Base-by-base conservation (phyloP, 495 filamentous ascomycete genomes). In the Podospora pseudopauciseta region DNA sequence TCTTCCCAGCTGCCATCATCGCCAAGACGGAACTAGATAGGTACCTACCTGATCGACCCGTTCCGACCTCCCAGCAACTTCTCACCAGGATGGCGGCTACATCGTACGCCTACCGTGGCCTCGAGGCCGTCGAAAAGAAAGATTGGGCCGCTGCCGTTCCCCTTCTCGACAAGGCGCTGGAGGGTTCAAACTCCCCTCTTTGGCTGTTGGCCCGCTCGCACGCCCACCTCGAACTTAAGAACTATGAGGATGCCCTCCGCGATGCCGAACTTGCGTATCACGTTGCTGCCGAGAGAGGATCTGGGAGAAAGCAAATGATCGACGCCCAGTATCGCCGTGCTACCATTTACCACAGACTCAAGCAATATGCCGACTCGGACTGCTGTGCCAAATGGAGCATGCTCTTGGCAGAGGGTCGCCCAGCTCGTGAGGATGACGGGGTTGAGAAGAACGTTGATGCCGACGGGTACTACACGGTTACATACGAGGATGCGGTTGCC, bases 161-260 rank as follows among this genome's bases (percentile, higher is more conserved):
- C 7, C 82, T 90, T 70, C 92, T 92, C 70, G 91, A 93, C n/a
- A 80, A 84, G 60, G 95, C 94, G n/a, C 80, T 99, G 5, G 71
- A 82, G 30, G 76, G 84, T 6, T 88, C 91, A 13, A 86, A 84
- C 39, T 90, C 93, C 7, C 90, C 92, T 5, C 77, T 86, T 67
- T 98, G 96, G 86, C 91, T 95, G 69, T 87, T 97, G 68, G 90
- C 95, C 75, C 92, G 96, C 28, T 91, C 92, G 2, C 94, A 89
- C 13, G 93, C 93, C 30, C 90, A 92, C 73, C 86, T 92, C 9
- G 90, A 94, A 65, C 75, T 79, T 16, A 78, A 83, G 54, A 71
- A 74, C 62, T 74, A 76, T 56, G 77, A 81, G 3, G 79, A 87
- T 0, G 91, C 95, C 0, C 87, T 98, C 11, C 79, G 77, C 19